Evolutionary conservation across 2,329 filamentous ascomycete species (phyloP).

Genomic region (Penicillium frequentans): DNA sequence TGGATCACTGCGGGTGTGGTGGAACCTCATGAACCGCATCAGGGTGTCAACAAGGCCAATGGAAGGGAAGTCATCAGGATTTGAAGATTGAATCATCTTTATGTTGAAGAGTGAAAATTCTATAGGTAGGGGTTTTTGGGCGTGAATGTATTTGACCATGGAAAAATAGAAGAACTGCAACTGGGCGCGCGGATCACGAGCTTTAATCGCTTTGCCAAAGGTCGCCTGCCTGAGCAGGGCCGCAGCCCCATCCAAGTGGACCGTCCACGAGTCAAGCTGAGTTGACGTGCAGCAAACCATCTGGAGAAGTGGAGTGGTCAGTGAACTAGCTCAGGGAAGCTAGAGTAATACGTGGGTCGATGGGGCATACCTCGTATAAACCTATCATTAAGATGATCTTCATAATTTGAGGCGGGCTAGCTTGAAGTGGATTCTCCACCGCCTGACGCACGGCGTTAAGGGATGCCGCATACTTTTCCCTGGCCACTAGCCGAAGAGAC

Average conservation of each 20-base stretch:
- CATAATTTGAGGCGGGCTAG: slow-evolving; percentile 14
- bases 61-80: slow-evolving; percentile 7
- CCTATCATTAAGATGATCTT: slow-evolving; percentile 23
- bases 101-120: slow-evolving; percentile 17
- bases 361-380: slow-evolving; percentile 21
- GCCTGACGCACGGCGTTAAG: slow-evolving; percentile 17
- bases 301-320: slow-evolving; percentile 5
- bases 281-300: slow-evolving; percentile 21
- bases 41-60: slow-evolving; percentile 21
- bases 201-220: slow-evolving; percentile 2
- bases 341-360: not conserved
- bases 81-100: not conserved
- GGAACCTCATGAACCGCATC: slow-evolving; percentile 16
- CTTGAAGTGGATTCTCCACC: slow-evolving; percentile 13
- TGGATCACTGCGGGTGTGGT: slow-evolving; percentile 9
- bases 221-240: slow-evolving; percentile 16
- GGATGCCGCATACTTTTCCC: slow-evolving; percentile 21
- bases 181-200: slow-evolving; percentile 6
- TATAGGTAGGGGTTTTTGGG: slow-evolving; percentile 1
- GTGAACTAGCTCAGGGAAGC: not conserved
- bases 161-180: slow-evolving; percentile 19
- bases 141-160: slow-evolving; percentile 21
- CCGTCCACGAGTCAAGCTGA: slow-evolving; percentile 15
- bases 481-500: slow-evolving; percentile 13
- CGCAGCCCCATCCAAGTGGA: slow-evolving; percentile 22